Conservation (phyloP, 805 yeast genomes). For the Lachancea waltii region DNA sequence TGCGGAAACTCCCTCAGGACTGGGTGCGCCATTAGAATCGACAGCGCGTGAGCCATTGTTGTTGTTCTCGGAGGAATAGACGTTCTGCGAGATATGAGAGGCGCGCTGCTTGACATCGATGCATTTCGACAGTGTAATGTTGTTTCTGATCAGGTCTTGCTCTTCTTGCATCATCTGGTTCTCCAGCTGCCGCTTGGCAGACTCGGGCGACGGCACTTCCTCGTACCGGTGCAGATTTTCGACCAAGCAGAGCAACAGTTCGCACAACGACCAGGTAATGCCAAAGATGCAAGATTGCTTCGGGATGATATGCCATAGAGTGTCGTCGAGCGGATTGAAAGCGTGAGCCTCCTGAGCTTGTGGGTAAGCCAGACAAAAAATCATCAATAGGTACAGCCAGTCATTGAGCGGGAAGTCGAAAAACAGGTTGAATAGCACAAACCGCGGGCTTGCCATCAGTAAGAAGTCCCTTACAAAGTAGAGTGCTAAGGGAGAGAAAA, state of each 20-base stretch:
- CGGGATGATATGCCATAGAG: slow-evolving; percentile 37
- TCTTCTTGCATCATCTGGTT: slow-evolving; percentile 10
- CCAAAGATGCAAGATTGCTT: slow-evolving; percentile 37
- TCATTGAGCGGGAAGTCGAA: slow-evolving; percentile 31
- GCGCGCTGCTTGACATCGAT: slow-evolving; percentile 33
- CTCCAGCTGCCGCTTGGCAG: slow-evolving; percentile 5
- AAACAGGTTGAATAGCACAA: slow-evolving; percentile 28
- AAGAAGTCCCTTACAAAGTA: slow-evolving; percentile 28
- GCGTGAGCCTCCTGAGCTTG: slow-evolving; percentile 29
- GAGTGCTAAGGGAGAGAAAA: slow-evolving; percentile 32
- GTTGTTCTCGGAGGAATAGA: slow-evolving; percentile 14
- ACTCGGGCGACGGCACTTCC: slow-evolving; percentile 17
- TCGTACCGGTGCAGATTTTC: slow-evolving; percentile 24
- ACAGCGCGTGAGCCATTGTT: background rate
- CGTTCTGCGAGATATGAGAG: slow-evolving; percentile 30
- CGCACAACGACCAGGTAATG: slow-evolving; percentile 33
- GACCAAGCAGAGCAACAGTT: slow-evolving; percentile 25
- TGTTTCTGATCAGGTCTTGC: slow-evolving; percentile 21
- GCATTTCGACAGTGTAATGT: slow-evolving; percentile 34
- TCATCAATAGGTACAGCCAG: slow-evolving; percentile 33
- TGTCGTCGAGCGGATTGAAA: slow-evolving; percentile 8
- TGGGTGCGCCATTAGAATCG: background rate
- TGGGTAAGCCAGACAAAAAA: slow-evolving; percentile 37
- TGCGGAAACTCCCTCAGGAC: slow-evolving; percentile 3
- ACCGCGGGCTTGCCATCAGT: slow-evolving; percentile 25